Percentiles rank a stretch among this genome's conserved stretches.
Conservation (phyloP, 2,329 filamentous ascomycete species). For the Fusarium transvaalense region DNA sequence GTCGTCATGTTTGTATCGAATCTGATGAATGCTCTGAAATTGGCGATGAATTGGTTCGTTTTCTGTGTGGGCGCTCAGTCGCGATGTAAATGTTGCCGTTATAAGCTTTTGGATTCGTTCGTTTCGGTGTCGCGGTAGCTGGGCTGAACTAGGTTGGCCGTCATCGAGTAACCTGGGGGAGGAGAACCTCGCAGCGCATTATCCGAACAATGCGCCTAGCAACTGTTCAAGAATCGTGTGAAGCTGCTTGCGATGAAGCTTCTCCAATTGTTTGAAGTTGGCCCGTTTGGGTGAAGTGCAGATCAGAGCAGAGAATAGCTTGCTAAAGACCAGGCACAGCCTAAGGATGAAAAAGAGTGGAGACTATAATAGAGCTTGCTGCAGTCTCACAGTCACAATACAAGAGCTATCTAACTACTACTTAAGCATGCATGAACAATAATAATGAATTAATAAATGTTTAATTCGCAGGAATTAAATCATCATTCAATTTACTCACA, state of each 20-base stretch:
- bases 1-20: conserved; percentile 57
- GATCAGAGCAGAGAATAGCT: conserved; percentile 33
- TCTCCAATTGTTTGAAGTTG: conserved; percentile 16
- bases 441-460: not conserved
- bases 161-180: conserved; percentile 47
- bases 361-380: not conserved
- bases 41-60: not conserved
- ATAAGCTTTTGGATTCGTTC: conserved; percentile 40
- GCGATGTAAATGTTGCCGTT: conserved; percentile 4
- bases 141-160: conserved; percentile 40
- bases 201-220: conserved; percentile 39
- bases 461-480: too few species aligned
- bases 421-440: not conserved
- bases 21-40: not conserved
- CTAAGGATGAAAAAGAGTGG: conserved; percentile 34
- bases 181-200: conserved; percentile 48
- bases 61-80: conserved; percentile 3
- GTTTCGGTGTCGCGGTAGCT: conserved; percentile 45
- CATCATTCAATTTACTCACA: too few species aligned
- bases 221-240: conserved; percentile 7
- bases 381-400: not conserved
- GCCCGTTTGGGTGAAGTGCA: conserved; percentile 26
- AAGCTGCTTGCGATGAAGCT: conserved; percentile 22
- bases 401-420: not conserved
- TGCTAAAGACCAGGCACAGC: conserved; percentile 14